Conservation (phyloP, 2,329 filamentous ascomycete species). For the Aspergillus awamori region DNA sequence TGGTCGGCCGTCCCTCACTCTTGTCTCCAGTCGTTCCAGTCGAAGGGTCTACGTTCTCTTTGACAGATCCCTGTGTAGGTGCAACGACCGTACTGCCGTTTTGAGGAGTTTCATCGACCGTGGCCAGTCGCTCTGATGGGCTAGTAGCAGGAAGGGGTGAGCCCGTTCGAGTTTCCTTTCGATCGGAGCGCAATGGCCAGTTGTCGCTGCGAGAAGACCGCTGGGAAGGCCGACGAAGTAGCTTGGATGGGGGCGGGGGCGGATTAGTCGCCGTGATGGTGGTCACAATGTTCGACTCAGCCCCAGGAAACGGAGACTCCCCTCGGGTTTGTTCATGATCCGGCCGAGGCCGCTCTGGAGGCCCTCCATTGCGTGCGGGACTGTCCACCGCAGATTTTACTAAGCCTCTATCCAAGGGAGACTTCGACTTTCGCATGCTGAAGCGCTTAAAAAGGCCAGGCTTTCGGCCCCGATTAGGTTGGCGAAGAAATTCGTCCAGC, state of each 20-base stretch:
- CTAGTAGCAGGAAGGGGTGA: not conserved
- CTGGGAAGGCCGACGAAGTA: constrained; percentile 32
- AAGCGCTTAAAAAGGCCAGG: constrained; percentile 38
- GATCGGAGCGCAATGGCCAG: constrained; percentile 32
- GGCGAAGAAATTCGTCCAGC: constrained; percentile 39
- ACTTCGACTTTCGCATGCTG: constrained; percentile 33
- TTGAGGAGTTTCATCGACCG: constrained; percentile 18
- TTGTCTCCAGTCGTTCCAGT: not conserved
- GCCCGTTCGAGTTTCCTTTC: constrained; percentile 3
- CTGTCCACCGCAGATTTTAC: constrained; percentile 57
- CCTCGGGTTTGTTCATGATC: constrained; percentile 26
- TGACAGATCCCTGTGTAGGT: not conserved
- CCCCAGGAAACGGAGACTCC: constrained; percentile 18
- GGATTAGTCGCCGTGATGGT: constrained; percentile 25
- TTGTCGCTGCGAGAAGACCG: constrained; percentile 21
- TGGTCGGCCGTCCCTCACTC: not conserved
- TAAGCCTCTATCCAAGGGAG: constrained; percentile 23
- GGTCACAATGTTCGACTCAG: constrained; percentile 21
- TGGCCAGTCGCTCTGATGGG: constrained; percentile 13
- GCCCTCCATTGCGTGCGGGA: constrained; percentile 29
- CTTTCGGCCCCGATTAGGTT: constrained; percentile 33
- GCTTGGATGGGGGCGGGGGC: constrained; percentile 28
- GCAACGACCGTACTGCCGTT: constrained; percentile 9
- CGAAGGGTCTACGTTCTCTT: constrained; percentile 7
- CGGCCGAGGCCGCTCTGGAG: constrained; percentile 17